Base-by-base conservation (phyloP, 1,284 basidiomycete genomes). In the Ustilago sp. region DNA sequence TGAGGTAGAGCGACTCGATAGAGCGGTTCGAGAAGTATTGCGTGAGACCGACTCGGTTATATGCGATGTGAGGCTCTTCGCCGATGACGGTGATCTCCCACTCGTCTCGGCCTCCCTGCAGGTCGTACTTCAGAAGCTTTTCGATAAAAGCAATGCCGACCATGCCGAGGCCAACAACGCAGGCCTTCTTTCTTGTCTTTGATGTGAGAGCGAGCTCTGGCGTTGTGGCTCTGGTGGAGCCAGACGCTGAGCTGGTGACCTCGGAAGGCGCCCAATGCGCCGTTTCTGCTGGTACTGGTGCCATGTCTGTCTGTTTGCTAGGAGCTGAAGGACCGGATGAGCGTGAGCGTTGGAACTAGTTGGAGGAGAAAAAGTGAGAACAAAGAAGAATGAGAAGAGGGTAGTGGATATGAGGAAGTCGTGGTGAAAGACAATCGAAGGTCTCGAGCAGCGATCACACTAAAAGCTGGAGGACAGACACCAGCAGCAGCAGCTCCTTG, bases 131-230 rank as follows among this genome's bases (percentile, higher is more conserved):
- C 56, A 82, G 74, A 52, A 80, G 75, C 68, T 83, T 83, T 54
- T 81, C 82, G 52, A 82, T 58, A 63, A 81, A 79, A 89, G 90
- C 90, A 45, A 92, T 90, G 13, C 90, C 90, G 45, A 91, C 90
- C 91, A 92, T 91, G 31, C 91, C 91, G 8, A 92, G 87, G 2
- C 91, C 91, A 57, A 90, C 90, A 66, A 90, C 89, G 56, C 89
- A 88, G 54, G 90, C 80, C 60, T 74, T 79, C 59, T 77, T 80
- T 28, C 56, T 69, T 31, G 59, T 76, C 53, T 64, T 76, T n/a
- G 60, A 9, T 15, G 60, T 48, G 41, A 69, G 63, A 8, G 56
- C n/a, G 1, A 66, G 62, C 50, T 70, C 72, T 17, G 72, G 67
- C 2, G 67, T 74, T 0, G 72, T 74, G 12, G 67, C 63, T 54